Evolutionary conservation across 139 green algal species (phyloP), one percentile per base, ranked within the genome.

Genomic region (Trebouxia sp.): DNA sequence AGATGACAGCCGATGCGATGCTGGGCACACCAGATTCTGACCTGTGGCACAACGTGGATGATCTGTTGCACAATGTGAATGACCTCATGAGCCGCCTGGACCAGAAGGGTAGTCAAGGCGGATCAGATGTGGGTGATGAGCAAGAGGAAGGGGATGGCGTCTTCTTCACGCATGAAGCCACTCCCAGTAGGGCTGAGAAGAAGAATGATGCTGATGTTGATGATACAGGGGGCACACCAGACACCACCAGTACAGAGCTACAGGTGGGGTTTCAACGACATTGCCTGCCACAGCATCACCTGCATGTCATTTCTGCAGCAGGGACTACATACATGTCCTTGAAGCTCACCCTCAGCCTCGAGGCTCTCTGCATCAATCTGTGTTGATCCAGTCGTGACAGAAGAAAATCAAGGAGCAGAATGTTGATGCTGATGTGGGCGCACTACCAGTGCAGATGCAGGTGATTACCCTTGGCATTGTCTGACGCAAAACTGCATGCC

Each of bases 1-100:
- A 77, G 42, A 48, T 48, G n/a, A 77, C 69, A 28, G 69, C 69
- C 24, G 69, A 77, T 56, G 69, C 69, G 14, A 77, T 77, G 69
- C 39, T 77, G 41, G 69, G 41, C 11, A 56, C 69, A 26, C 69
- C 69, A 55, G 69, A 77, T 24, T 51, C 69, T 22, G 69, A 77
- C n/a, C 22, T 51, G 9, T 51, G 69, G 41, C 43, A 77, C 24
- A 77, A 38, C 26, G 37, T 53, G n/a, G 69, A 77, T 14, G 42
- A 77, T 20, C 41, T 77, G 39, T 41, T 77, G 69, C 69, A 77
- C 24, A 51, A 77, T 37, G 43, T 53, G 11, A 26, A 77, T 38
- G 43, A 77, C 39, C 38, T 77, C 26, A 51, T 77, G 69, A n/a
- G 28, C 11, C 42, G 69, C 1, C 24, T 77, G 69, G 62, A 72